phyloP scores from a whole-genome alignment of 2,329 filamentous ascomycete species.

The Apiospora marii region DNA sequence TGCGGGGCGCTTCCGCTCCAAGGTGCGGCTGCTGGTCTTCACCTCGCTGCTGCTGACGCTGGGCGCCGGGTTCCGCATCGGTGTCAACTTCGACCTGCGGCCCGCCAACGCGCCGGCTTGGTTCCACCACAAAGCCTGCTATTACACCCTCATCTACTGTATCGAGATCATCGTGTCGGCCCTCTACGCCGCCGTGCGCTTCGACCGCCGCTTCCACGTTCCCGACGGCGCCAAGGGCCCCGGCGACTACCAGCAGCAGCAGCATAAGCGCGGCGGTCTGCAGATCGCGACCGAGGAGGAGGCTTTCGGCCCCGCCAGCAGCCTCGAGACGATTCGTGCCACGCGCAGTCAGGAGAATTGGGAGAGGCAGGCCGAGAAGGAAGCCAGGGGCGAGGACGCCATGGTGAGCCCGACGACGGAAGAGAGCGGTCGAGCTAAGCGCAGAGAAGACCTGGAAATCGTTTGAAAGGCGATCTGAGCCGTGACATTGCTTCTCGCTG shows the following conservation, averaged over 20 bases:
- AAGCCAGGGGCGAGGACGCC: background rate
- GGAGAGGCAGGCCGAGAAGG: constrained; percentile 23
- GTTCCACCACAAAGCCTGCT: constrained; percentile 66
- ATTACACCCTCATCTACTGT: constrained; percentile 70
- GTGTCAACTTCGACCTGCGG: constrained; percentile 54
- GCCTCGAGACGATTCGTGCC: constrained; percentile 2
- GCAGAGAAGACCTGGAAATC: background rate
- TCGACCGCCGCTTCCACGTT: constrained; percentile 42
- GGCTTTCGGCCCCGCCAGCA: constrained; percentile 12
- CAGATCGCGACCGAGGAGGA: constrained; percentile 26
- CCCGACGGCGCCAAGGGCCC: constrained; percentile 40
- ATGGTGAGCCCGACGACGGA: background rate
- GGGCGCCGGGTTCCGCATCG: constrained; percentile 64
- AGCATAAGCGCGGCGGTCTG: background rate
- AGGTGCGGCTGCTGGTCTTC: constrained; percentile 60
- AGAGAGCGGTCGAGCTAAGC: background rate
- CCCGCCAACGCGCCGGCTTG: constrained; percentile 56
- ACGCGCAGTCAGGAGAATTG: background rate
- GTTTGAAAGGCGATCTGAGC: background rate
- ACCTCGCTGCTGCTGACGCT: constrained; percentile 59
- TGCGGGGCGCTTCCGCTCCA: constrained; percentile 60
- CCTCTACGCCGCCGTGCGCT: constrained; percentile 38
- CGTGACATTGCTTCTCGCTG: background rate
- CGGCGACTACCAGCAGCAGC: constrained; percentile 34
- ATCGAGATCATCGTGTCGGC: constrained; percentile 54